Evolutionary conservation across 2,329 filamentous ascomycete species (phyloP).

Genomic region (Aureobasidium leucospermi): DNA sequence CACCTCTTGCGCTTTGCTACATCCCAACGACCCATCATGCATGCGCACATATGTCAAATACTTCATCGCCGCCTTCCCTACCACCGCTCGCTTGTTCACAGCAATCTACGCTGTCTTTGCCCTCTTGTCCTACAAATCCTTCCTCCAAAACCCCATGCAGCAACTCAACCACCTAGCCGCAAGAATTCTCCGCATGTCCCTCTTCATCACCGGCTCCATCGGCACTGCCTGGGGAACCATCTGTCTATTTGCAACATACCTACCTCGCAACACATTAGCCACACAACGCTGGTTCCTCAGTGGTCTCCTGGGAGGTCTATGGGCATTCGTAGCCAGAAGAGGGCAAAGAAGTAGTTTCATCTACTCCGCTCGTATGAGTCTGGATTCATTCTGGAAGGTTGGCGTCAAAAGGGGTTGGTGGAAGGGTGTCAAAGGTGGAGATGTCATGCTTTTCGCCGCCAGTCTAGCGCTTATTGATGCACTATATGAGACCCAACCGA

Average conservation of each 20-base stretch:
- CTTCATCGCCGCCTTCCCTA: constrained; percentile 76
- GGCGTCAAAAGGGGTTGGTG: constrained; percentile 87
- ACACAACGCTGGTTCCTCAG: constrained; percentile 86
- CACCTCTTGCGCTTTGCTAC: constrained; percentile 82
- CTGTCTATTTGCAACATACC: constrained; percentile 75
- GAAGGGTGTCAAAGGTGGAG: constrained; percentile 72
- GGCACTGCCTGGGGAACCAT: constrained; percentile 82
- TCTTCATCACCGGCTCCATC: constrained; percentile 75
- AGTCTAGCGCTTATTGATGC: constrained; percentile 71
- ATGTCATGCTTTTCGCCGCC: constrained; percentile 74
- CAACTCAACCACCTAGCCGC: constrained; percentile 60
- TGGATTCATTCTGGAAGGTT: constrained; percentile 85
- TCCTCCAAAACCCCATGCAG: constrained; percentile 62
- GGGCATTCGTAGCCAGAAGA: constrained; percentile 68
- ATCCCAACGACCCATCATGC: constrained; percentile 83
- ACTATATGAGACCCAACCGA: constrained; percentile 66
- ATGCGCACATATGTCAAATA: constrained; percentile 80
- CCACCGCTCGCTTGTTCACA: constrained; percentile 69
- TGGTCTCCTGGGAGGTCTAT: constrained; percentile 77
- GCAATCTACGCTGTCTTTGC: constrained; percentile 65
- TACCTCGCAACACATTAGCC: constrained; percentile 67
- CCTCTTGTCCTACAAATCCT: constrained; percentile 57
- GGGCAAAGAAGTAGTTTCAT: constrained; percentile 64
- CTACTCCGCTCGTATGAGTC: constrained; percentile 67
- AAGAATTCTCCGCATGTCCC: constrained; percentile 63